A percentile compares a stretch with the other conserved stretches of the same genome.
Evolutionary conservation across 176 grass and related monocot genomes (phyloP).

Genomic region (Chloris gayana): DNA sequence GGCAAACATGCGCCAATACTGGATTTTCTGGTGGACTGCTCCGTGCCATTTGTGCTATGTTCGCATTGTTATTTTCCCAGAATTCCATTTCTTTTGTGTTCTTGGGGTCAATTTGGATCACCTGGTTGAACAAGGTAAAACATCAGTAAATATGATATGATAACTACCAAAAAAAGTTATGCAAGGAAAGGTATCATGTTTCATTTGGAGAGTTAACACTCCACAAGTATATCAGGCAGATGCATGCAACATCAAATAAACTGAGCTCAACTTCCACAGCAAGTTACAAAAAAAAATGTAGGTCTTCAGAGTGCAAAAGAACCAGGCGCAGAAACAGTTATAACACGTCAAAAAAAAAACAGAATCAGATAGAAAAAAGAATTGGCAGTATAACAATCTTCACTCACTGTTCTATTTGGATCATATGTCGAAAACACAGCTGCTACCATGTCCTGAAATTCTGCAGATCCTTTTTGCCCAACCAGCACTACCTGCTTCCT

Average conservation of each 20-base stretch:
- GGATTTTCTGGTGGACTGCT: conserved; percentile 32
- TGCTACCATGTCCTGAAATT: conserved; percentile 61
- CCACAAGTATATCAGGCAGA: not conserved
- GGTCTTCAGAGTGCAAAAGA: not conserved
- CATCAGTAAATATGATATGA: not conserved
- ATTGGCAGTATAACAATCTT: not conserved
- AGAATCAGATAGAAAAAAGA: not conserved
- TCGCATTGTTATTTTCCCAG: conserved; percentile 63
- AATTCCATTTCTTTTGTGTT: conserved; percentile 67
- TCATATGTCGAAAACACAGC: conserved; percentile 71
- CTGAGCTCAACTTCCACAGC: not conserved
- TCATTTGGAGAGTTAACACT: not conserved
- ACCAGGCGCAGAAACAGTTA: not conserved
- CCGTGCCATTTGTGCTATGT: conserved; percentile 58
- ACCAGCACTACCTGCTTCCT: conserved; percentile 88
- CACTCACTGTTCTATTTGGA: conserved; percentile 83
- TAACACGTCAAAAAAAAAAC: not conserved
- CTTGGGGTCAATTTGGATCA: conserved; percentile 69
- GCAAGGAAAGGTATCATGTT: not conserved
- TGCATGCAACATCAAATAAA: not conserved
- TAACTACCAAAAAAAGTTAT: not conserved
- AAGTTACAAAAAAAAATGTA: no score
- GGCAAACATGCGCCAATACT: conserved; percentile 51
- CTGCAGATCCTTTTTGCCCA: conserved; percentile 62
- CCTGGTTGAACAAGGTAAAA: conserved; percentile 42